Conservation (phyloP, 1,139 yeast species). For the Chernovozyma sophiae-reginae region DNA sequence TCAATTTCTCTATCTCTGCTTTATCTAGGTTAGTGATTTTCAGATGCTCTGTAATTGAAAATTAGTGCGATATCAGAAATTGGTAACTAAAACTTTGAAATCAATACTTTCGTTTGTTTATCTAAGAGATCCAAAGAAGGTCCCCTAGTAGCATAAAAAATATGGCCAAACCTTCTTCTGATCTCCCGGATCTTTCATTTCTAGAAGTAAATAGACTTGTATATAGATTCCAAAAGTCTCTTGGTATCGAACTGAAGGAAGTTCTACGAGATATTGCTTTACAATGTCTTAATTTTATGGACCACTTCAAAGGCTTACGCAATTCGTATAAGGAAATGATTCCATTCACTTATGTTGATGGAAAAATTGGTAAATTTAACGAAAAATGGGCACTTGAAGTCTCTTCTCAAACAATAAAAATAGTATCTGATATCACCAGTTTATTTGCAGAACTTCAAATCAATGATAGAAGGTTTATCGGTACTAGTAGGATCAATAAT, state of each 20-base stretch:
- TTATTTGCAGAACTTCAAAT: neutral
- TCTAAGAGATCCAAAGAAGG: too few species aligned
- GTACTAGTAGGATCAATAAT: too few species aligned
- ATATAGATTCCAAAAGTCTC: neutral
- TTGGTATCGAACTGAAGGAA: neutral
- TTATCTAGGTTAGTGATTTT: too few species aligned
- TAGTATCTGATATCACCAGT: neutral
- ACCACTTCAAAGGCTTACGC: constrained; percentile 17
- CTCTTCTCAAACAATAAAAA: neutral
- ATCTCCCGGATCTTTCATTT: constrained; percentile 2
- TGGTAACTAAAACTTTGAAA: too few species aligned
- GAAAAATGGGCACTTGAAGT: constrained; percentile 8
- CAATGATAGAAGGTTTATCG: neutral
- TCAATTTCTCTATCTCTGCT: too few species aligned
- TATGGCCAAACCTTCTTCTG: too few species aligned
- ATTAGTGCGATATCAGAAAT: too few species aligned
- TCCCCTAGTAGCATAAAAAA: too few species aligned
- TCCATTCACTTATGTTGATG: constrained; percentile 5
- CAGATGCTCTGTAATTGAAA: too few species aligned
- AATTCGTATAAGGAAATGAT: constrained; percentile 13
- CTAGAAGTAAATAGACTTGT: constrained; percentile 2
- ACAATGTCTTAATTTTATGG: constrained; percentile 15
- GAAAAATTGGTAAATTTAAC: constrained; percentile 6
- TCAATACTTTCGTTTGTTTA: too few species aligned
- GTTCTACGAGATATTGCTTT: neutral